Evolutionary conservation across 371 early-diverging fungal genomes (phyloP), one percentile per base, ranked within the genome.

Genomic region (Blakeslea trispora): DNA sequence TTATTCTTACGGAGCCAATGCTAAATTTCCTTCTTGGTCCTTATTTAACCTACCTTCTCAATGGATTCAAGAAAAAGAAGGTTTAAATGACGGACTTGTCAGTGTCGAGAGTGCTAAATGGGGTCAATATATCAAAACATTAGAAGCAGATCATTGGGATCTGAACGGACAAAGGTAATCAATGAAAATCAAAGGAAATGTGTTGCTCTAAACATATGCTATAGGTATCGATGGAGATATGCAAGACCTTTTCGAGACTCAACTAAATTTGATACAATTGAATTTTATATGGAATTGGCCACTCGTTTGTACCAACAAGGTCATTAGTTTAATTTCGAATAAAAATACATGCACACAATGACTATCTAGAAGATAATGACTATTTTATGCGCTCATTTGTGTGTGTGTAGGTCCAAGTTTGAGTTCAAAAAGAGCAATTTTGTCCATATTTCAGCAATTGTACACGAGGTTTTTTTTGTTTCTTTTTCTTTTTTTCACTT

Each of bases 41-140:
- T 75, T 81, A 15, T 72, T 82, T 44, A 87, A 79, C 4, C 68
- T 88, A 17, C 83, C 90, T 0, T 81, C 83, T 52, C 81, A 83
- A 46, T 64, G 54, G 59, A 37, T 54, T 7, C 45, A 53, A 39
- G 57, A 56, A 5, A 64, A 55, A 23, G 65, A 69, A 45, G 97
- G 96, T 10, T 79, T 81, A 0, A 96, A 96, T 66, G 97, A 96
- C 70, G 97, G 97, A 21, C 64, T 96, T 42, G 97, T 96, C 1
- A 84, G 87, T 34, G 59, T 92, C 9, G 59, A 81, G 10, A 86
- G 86, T 57, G 94, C 95, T 3, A 75, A 77, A 60, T 96, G 95
- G 95, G 97, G 97, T 15, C 74, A 83, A 40, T 92, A 92, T 48
- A 64, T 93, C 19, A 89, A 88, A 34, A 89, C 91, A 6, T 79